Evolutionary conservation across 2,329 filamentous ascomycete genomes (phyloP).

Genomic region (Xylaria multiplex): DNA sequence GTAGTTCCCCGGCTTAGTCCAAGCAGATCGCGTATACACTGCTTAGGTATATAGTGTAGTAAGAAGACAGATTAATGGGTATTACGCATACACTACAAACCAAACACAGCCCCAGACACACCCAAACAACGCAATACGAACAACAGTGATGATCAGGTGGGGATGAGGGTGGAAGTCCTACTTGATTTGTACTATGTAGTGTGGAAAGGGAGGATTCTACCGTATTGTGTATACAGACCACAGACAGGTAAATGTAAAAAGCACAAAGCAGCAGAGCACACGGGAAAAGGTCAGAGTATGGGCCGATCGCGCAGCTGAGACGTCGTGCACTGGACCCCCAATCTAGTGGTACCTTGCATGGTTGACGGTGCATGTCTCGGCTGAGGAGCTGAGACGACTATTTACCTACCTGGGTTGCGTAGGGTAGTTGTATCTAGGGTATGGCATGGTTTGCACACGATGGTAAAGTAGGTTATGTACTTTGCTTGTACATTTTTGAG

Average conservation of each 20-base stretch:
- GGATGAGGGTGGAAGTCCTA: constrained; percentile 4
- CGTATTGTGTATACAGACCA: too few species aligned
- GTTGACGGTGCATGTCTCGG: constrained; percentile 15
- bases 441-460: too few species aligned
- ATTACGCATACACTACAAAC: not conserved
- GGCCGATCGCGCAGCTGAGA: constrained; percentile 26
- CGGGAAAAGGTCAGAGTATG: not conserved
- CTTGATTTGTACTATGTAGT: not conserved
- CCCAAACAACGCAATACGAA: not conserved
- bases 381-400: constrained; percentile 18
- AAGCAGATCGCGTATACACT: too few species aligned
- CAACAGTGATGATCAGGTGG: not conserved
- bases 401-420: not conserved
- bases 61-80: too few species aligned
- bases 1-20: too few species aligned
- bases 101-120: not conserved
- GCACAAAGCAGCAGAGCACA: not conserved
- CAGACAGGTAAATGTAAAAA: not conserved
- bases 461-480: not conserved
- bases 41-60: too few species aligned
- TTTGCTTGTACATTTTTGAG: not conserved
- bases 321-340: not conserved
- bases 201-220: not conserved
- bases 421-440: not conserved
- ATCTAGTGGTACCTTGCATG: constrained; percentile 17